Evolutionary conservation across 2,329 filamentous ascomycete species (phyloP), one percentile per base, ranked within the genome.

Genomic region (Onygena corvina): DNA sequence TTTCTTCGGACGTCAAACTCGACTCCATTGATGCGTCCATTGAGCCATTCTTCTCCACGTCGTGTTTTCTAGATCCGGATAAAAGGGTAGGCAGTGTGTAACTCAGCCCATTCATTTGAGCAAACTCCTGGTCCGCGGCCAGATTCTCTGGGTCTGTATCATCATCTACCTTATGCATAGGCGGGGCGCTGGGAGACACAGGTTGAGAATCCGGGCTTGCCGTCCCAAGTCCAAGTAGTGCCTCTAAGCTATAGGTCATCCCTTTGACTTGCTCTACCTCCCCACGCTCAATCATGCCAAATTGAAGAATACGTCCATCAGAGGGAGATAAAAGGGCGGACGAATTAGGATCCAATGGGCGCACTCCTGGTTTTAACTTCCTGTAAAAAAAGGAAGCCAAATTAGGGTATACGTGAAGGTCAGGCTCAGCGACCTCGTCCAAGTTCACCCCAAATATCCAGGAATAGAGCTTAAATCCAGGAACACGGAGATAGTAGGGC

Each of bases 251-350:
- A 68, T 98, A 98, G 0, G 92, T 98, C 76, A 98, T 92, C 52
- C 92, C 92, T 69, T 98, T 98, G 55, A 98, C 90, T 69, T 98
- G 92, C 66, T 98, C 92, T 36, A 98, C 93, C 61, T 95, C 87
- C 44, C 90, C 89, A 59, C 89, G 81, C 60, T 93, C 84, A 50
- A 98, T 95, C 58, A 81, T 81, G 8, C 92, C 92, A 58, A 88
- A 95, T 60, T 96, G 90, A 21, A 98, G 77, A 40, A 98, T 77
- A 55, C 84, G 84, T 42, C 92, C 92, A 64, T 98, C 92, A 3
- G 92, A 80, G 1, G 92, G 93, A 0, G 87, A 92, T 5, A 96
- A 71, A 3, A 98, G 70, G 7, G 87, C 84, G 60, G 85, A 83
- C 1, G 79, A 77, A 57, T 90, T 80, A 1, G 86, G 79, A 61